Evolutionary conservation across 2,329 filamentous ascomycete species (phyloP).

Genomic region (Cladosporium cucumerinum): DNA sequence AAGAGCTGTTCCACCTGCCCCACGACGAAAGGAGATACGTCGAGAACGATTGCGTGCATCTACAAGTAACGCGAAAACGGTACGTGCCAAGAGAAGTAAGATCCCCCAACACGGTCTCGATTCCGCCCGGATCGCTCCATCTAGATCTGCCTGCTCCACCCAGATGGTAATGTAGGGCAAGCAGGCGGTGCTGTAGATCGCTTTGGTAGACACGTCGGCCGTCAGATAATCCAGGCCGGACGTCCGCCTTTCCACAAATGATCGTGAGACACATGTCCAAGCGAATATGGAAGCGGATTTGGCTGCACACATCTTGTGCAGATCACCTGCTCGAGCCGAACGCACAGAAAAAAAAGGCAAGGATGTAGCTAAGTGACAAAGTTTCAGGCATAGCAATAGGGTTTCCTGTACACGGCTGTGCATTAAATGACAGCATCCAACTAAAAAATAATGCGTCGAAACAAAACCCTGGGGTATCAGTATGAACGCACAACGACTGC

Average conservation of each 20-base stretch:
- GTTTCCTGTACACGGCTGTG: neutral
- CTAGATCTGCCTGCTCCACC: neutral
- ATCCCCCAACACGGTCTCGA: neutral
- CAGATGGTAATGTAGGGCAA: neutral
- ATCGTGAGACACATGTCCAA: neutral
- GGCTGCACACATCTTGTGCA: neutral
- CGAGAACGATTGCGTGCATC: neutral
- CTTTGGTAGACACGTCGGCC: neutral
- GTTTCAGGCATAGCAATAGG: neutral
- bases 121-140: neutral
- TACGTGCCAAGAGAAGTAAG: neutral
- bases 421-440: neutral
- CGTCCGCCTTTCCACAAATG: neutral
- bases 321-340: neutral
- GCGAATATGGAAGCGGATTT: neutral
- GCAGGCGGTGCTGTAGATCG: neutral
- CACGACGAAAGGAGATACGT: neutral
- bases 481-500: neutral
- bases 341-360: neutral
- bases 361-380: neutral
- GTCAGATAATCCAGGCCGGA: neutral
- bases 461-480: constrained; percentile 4
- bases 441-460: neutral
- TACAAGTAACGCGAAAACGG: neutral
- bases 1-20: neutral